Evolutionary conservation across 805 yeast species (phyloP), one percentile per base, ranked within the genome.

Genomic region (Metschnikowia chrysomelidarum): DNA sequence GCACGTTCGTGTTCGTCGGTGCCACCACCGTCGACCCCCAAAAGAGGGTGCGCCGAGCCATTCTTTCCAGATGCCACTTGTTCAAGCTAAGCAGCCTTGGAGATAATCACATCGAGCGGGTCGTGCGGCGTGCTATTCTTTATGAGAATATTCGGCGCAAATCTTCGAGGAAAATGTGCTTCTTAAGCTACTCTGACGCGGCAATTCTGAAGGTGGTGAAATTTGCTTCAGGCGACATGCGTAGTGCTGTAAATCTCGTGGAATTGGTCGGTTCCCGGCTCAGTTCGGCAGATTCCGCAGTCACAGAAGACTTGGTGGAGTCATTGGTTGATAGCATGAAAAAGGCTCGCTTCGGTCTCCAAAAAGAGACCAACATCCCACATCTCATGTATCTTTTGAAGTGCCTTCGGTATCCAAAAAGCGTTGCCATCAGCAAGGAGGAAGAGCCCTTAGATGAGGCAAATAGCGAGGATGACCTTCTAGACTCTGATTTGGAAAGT

Each of bases 1-100:
- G 98, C 2, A 78, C 78, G 34, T 77, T 89, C 27, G 77, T 80
- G 1, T 69, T 93, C 27, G 78, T 91, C 33, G 98, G 98, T 4
- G 97, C 98, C n/a, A 93, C 98, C 0, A 89, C 98, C 0, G 47
- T 44, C 10, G 46, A 46, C 12, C 96, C 97, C 4, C 78, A 84
- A 30, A 82, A 83, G 50, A 82, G 87, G 49, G 61, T 93, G 26
- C 80, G 88, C 41, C 76, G 82, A 36, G 97, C 98, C 0, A 64
- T 93, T 21, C 56, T 87, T 18, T 86, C 96, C 5, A 64, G 99
- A 38, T 86, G 96, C 52, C 81, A 88, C 39, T 78, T 87, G 0
- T 84, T 88, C 54, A 80, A 80, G 5, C 64, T 93, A 42, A 67
- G 75, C 29, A 72, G 74, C 38, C 66, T 88, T 19, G 53, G 57